Evolutionary conservation across 1,284 basidiomycete species (phyloP), one percentile per base, ranked within the genome.

Genomic region (Malassezia psittaci): DNA sequence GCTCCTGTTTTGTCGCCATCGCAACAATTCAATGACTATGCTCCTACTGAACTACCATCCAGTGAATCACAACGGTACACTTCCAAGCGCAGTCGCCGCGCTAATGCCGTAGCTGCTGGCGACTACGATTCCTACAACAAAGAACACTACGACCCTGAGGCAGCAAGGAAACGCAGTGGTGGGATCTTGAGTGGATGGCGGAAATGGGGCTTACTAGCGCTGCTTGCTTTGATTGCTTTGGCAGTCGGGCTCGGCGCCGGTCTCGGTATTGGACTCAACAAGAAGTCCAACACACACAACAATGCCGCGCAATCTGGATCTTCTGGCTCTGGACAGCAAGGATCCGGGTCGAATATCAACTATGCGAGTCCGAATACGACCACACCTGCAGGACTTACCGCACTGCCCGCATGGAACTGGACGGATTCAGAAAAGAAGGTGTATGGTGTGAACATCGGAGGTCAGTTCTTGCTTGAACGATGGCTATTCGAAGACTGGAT

Each of bases 401-500:
- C 69, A 11, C 62, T 74, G 39, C 45, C 67, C 2, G 52, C 47
- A 19, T 75, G 68, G 66, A 65, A 65, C 64, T 68, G 69, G 64
- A 69, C 67, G 19, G 66, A 68, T 42, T 51, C 64, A 46, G 63
- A 65, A 48, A 59, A 61, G 15, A 75, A 75, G 54, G 68, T 67
- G 16, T 64, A 61, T 45, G 73, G 73, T 36, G 66, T 64, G 49
- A 68, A 64, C 37, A 62, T 74, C 15, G 73, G 73, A 29, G 68
- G 66, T 44, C 71, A 66, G 67, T 62, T 75, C 44, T 53, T 72
- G 10, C 58, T 75, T 35, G 69, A 74, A 57, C 65, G 74, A 47
- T 78, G 77, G 77, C 73, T 77, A 66, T 56, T 69, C 41, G 76
- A 77, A 51, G 74, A 76, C 55, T 77, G 75, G 76, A 73, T 77